These are phyloP conservation scores for Przewalskia tangutica DNA, from an alignment of 257 asterid species.

Conservation along the genomic window DNA sequence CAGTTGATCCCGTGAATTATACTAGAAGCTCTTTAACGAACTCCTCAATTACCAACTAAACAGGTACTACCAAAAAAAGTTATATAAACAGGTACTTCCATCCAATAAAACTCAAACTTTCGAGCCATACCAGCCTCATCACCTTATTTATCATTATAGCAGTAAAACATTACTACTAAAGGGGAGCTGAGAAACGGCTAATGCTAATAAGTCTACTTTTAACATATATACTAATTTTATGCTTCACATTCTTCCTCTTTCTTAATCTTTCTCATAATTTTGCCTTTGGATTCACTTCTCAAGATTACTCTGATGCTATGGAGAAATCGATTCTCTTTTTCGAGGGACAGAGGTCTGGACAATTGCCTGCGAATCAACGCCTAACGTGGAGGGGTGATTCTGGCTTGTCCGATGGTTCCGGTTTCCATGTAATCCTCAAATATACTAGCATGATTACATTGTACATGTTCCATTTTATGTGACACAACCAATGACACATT, in stretches of 20 bases:
- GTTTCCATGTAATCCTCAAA: slow-evolving; percentile 32
- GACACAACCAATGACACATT: not conserved
- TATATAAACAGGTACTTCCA: slow-evolving; percentile 11
- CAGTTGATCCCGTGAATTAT: slow-evolving; percentile 63
- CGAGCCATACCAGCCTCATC: not conserved
- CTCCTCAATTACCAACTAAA: slow-evolving; percentile 33
- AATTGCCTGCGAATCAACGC: slow-evolving; percentile 45
- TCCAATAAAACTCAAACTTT: not conserved
- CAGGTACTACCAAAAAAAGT: too few relatives aligned
- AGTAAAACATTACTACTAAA: too few relatives aligned
- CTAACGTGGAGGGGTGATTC: slow-evolving; percentile 64
- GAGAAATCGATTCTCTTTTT: slow-evolving; percentile 61
- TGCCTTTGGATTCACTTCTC: slow-evolving; percentile 44
- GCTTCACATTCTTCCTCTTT: slow-evolving; percentile 8
- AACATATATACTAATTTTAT: slow-evolving; percentile 16
- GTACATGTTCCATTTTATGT: too few relatives aligned
- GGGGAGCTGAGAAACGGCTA: slow-evolving; percentile 16
- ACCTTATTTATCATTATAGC: not conserved
- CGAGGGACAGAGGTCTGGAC: slow-evolving; percentile 86
- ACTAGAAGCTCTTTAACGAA: slow-evolving; percentile 22
- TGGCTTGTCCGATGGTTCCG: slow-evolving; percentile 61
- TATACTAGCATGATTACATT: not conserved
- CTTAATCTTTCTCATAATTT: slow-evolving; percentile 6
- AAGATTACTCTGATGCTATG: slow-evolving; percentile 53
- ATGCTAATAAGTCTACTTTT: not conserved